Percentiles rank a stretch among this genome's conserved stretches.
phyloP scores from a whole-genome alignment of 495 filamentous ascomycete species.

The Parachaetomium inaequale region DNA sequence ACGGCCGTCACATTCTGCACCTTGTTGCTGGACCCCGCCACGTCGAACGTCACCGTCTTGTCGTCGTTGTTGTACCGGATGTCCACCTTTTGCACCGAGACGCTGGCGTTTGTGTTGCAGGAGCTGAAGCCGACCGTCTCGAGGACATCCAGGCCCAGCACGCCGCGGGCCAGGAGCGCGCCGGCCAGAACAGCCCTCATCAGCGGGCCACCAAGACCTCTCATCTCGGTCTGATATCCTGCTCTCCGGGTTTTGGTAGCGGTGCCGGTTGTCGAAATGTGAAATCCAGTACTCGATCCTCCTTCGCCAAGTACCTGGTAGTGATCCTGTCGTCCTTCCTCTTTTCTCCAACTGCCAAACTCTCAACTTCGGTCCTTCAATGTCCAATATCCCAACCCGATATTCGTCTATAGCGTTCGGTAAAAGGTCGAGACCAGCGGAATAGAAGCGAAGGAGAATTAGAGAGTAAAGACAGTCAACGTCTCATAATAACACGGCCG shows the following conservation, averaged over 20 bases:
- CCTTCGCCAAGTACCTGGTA: no score
- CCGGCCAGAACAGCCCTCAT: slow-evolving; percentile 38
- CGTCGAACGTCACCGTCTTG: slow-evolving; percentile 73
- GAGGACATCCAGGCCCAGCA: slow-evolving; percentile 65
- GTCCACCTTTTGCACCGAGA: slow-evolving; percentile 70
- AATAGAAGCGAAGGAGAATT: slow-evolving; percentile 16
- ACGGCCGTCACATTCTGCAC: slow-evolving; percentile 77
- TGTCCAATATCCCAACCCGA: background rate
- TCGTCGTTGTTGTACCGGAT: slow-evolving; percentile 73
- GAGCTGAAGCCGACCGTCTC: slow-evolving; percentile 74
- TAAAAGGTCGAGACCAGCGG: slow-evolving; percentile 29
- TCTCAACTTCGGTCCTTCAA: background rate
- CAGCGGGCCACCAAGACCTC: slow-evolving; percentile 20
- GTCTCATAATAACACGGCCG: slow-evolving; percentile 32
- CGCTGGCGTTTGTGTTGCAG: slow-evolving; percentile 62
- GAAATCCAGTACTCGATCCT: background rate
- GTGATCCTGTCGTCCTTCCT: background rate
- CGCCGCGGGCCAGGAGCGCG: slow-evolving; percentile 35
- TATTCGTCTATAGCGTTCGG: background rate
- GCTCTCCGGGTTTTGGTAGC: background rate
- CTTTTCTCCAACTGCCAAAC: background rate
- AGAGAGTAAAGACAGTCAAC: slow-evolving; percentile 27
- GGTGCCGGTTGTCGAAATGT: background rate
- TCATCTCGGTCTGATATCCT: slow-evolving; percentile 6
- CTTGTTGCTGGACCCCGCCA: slow-evolving; percentile 70